These are phyloP conservation scores for Phaeotremella skinneri DNA, from an alignment of 768 basidiomycete species.

Conservation along the genomic window DNA sequence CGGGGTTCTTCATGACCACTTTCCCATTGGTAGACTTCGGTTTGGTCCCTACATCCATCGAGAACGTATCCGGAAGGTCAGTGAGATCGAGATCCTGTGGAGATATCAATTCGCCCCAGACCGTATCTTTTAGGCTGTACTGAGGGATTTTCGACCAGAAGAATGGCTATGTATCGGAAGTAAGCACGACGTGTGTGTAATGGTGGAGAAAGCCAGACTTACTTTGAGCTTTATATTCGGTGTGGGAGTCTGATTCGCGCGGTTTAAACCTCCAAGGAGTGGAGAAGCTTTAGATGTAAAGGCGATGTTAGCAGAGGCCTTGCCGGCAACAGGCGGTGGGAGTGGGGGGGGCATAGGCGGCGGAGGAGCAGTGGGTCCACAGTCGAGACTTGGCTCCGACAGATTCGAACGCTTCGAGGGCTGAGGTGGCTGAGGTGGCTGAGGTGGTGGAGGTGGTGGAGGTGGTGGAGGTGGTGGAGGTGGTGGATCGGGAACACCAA, in stretches of 20 bases:
- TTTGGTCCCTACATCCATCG: constrained; percentile 55
- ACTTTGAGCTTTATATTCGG: constrained; percentile 36
- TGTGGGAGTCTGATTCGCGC: constrained; percentile 53
- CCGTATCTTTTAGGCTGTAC: constrained; percentile 56
- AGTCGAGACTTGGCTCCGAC: too few relatives aligned
- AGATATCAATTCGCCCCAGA: constrained; percentile 67
- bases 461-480: constrained; percentile 27
- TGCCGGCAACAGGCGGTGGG: constrained; percentile 34
- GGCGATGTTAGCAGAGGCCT: too few relatives aligned
- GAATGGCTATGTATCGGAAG: constrained; percentile 60
- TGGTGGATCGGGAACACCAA: constrained; percentile 12
- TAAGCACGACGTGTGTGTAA: background rate
- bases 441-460: constrained; percentile 9
- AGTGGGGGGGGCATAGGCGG: background rate
- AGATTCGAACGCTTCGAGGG: background rate
- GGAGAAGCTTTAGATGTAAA: too few relatives aligned
- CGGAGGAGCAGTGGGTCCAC: too few relatives aligned
- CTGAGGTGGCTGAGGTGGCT: background rate
- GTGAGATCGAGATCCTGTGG: constrained; percentile 58
- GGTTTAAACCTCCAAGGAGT: too few relatives aligned
- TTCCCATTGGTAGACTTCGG: constrained; percentile 29
- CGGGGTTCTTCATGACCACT: constrained; percentile 57
- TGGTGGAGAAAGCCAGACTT: constrained; percentile 1
- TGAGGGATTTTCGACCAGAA: constrained; percentile 81
- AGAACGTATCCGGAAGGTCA: constrained; percentile 73